Percentiles rank a stretch among this genome's conserved stretches.
These are phyloP conservation scores for Fraxinus nigra DNA, from an alignment of 305 asterid genomes.

Conservation along the genomic window DNA sequence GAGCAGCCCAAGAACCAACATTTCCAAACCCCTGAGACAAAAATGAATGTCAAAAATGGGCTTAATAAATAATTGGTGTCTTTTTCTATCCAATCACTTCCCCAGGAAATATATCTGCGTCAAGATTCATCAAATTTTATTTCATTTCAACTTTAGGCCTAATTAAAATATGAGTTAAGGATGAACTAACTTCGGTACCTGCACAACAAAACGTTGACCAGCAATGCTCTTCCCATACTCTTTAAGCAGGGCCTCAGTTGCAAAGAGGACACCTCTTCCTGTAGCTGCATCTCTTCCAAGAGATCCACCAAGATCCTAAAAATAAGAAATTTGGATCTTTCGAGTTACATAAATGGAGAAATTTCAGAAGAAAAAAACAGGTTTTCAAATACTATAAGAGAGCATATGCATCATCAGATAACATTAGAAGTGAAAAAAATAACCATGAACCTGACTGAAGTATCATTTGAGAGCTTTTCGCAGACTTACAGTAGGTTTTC, in stretches of 20 bases:
- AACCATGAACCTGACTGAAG: neutral
- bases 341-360: neutral
- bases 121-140: neutral
- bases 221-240: constrained; percentile 68
- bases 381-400: neutral
- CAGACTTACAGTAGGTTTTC: constrained; percentile 73
- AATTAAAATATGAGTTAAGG: neutral
- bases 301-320: constrained; percentile 90
- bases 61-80: neutral
- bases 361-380: neutral
- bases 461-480: neutral
- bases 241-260: constrained; percentile 68
- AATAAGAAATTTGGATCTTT: neutral
- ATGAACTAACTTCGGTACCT: constrained; percentile 33
- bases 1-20: constrained; percentile 94
- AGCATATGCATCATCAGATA: neutral
- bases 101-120: neutral
- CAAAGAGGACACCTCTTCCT: constrained; percentile 80
- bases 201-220: constrained; percentile 69
- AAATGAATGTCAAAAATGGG: neutral
- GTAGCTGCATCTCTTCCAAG: constrained; percentile 95
- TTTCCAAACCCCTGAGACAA: constrained; percentile 74
- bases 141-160: neutral
- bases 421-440: neutral
- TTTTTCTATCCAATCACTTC: neutral